Conservation (phyloP, 2,329 filamentous ascomycete species). For the Curvularia eragrostidis region DNA sequence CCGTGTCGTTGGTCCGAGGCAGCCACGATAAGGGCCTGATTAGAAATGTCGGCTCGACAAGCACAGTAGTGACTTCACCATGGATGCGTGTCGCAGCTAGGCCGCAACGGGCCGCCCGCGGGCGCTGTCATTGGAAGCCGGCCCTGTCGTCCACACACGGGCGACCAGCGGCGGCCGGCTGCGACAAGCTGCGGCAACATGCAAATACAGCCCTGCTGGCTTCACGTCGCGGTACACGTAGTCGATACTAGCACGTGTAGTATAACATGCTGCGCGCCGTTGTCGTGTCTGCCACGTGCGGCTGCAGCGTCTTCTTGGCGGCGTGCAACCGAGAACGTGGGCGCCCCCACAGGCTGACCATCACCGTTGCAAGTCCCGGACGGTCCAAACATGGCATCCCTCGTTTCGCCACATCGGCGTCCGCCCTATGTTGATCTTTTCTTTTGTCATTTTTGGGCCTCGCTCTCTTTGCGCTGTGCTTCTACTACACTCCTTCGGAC, state of each 20-base stretch:
- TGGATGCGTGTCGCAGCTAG: conserved; percentile 18
- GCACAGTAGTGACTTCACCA: conserved; percentile 27
- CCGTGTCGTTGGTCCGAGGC: conserved; percentile 18
- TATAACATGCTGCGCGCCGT: neutral
- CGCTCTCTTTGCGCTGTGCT: neutral
- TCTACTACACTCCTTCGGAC: neutral
- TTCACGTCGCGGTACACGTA: neutral
- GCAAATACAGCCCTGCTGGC: neutral
- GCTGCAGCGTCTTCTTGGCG: conserved; percentile 2
- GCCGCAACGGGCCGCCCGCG: conserved; percentile 10
- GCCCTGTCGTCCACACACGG: neutral
- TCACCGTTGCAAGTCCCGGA: conserved; percentile 23
- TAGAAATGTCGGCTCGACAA: conserved; percentile 31
- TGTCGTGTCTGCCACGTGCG: neutral
- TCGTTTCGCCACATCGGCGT: conserved; percentile 11
- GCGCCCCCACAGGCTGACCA: conserved; percentile 14
- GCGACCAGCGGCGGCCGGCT: neutral
- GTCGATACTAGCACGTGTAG: too few species aligned
- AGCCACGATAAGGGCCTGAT: conserved; percentile 33
- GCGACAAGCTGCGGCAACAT: neutral
- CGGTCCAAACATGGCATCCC: conserved; percentile 4
- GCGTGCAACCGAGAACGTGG: conserved; percentile 7
- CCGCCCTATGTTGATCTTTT: neutral
- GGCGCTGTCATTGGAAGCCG: neutral
- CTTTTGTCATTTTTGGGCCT: neutral